Evolutionary conservation across 768 basidiomycete genomes (phyloP).

Genomic region (Boletales sp.): DNA sequence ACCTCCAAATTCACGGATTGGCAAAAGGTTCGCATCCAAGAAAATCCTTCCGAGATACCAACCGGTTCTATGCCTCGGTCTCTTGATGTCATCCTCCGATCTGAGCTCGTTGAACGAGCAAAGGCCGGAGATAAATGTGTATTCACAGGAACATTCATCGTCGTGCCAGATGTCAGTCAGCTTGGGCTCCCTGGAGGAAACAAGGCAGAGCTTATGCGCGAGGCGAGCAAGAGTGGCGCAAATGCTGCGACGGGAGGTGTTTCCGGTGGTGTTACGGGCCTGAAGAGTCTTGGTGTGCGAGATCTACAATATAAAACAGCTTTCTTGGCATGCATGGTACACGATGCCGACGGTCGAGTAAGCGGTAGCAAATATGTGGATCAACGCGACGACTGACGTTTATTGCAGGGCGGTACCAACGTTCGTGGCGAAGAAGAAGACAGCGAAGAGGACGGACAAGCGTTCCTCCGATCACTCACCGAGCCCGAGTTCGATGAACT

Average conservation of each 20-base stretch:
- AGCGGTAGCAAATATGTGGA: constrained; percentile 28
- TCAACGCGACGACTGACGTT: background rate
- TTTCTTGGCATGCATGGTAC: constrained; percentile 97
- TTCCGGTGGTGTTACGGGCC: constrained; percentile 83
- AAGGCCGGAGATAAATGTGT: constrained; percentile 99
- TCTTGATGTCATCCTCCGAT: constrained; percentile 91
- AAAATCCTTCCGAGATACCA: constrained; percentile 98
- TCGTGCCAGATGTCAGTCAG: constrained; percentile 97
- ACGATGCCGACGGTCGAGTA: constrained; percentile 85
- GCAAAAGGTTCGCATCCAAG: constrained; percentile 99
- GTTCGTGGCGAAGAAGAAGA: constrained; percentile 86
- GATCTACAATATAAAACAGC: constrained; percentile 99
- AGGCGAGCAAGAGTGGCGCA: constrained; percentile 65
- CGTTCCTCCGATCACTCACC: constrained; percentile 86
- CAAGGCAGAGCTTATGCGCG: constrained; percentile 84
- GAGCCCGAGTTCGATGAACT: constrained; percentile 95
- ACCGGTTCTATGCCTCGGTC: constrained; percentile 98
- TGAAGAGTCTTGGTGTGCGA: constrained; percentile 92
- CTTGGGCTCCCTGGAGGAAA: constrained; percentile 94
- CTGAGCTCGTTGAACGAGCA: constrained; percentile 96
- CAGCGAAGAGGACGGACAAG: constrained; percentile 72
- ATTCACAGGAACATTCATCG: constrained; percentile 97
- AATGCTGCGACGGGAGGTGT: constrained; percentile 59
- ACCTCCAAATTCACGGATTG: constrained; percentile 97
- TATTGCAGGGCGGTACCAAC: constrained; percentile 70